phyloP scores from a whole-genome alignment of 2,329 filamentous ascomycete species.

The Clarireedia sp. region DNA sequence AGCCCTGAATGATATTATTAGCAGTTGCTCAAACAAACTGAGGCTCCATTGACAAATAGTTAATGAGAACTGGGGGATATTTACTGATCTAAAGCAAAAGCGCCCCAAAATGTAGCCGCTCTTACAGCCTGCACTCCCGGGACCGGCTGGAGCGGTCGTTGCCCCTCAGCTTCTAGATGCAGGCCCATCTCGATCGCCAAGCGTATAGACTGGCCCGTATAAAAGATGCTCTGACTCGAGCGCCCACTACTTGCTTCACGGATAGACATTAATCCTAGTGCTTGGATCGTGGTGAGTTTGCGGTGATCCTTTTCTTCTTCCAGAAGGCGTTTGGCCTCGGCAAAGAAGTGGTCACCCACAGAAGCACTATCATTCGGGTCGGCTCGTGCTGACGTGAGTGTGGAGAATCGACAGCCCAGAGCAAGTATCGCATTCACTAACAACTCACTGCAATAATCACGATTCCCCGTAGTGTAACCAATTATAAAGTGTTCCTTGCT shows the following conservation, averaged over 20 bases:
- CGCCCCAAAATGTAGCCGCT: slow-evolving; percentile 43
- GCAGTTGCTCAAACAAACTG: slow-evolving; percentile 24
- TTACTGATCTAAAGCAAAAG: slow-evolving; percentile 45
- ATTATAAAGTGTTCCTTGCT: slow-evolving; percentile 37
- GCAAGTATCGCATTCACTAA: slow-evolving; percentile 31
- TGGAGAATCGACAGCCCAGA: slow-evolving; percentile 61
- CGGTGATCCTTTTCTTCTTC: slow-evolving; percentile 46
- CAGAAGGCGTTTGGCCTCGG: slow-evolving; percentile 56
- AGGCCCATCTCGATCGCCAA: slow-evolving; percentile 47
- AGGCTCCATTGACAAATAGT: neutral
- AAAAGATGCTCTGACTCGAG: slow-evolving; percentile 64
- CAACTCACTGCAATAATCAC: slow-evolving; percentile 35
- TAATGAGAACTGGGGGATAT: slow-evolving; percentile 41
- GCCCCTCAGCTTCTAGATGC: slow-evolving; percentile 13
- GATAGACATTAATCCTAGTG: slow-evolving; percentile 66
- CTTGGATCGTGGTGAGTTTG: slow-evolving; percentile 62
- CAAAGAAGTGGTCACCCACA: slow-evolving; percentile 67
- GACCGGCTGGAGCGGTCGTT: slow-evolving; percentile 8
- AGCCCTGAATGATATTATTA: slow-evolving; percentile 36
- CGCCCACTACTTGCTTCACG: slow-evolving; percentile 63
- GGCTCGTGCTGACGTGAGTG: slow-evolving; percentile 52
- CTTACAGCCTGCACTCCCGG: slow-evolving; percentile 38
- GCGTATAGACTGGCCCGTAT: slow-evolving; percentile 62
- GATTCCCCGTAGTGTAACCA: slow-evolving; percentile 15
- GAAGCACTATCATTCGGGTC: slow-evolving; percentile 54